Evolutionary conservation across 495 filamentous ascomycete genomes (phyloP).

Genomic region (Tuber magnatum): DNA sequence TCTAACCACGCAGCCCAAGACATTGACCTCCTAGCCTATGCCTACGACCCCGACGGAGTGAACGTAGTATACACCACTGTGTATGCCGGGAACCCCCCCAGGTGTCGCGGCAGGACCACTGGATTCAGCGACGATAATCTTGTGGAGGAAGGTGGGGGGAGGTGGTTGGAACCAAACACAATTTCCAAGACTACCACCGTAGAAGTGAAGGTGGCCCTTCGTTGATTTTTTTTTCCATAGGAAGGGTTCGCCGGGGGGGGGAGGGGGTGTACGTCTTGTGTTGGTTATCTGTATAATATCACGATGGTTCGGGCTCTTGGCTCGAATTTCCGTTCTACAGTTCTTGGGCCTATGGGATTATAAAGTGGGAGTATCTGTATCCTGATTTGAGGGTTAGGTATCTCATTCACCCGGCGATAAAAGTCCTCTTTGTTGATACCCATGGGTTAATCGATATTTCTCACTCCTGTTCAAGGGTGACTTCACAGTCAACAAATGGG

Average conservation of each 20-base stretch:
- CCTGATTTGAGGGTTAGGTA: not conserved
- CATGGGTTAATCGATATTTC: not conserved
- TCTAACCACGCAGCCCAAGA: not conserved
- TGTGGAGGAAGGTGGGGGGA: not conserved
- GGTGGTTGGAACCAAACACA: constrained; percentile 9
- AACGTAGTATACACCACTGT: constrained; percentile 13
- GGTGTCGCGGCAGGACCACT: not conserved
- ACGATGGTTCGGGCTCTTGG: not conserved
- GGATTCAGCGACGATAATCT: constrained; percentile 19
- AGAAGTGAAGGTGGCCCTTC: constrained; percentile 7
- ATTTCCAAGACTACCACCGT: constrained; percentile 32
- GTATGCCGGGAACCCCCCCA: constrained; percentile 4
- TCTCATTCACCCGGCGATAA: not conserved
- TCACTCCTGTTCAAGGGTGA: not conserved
- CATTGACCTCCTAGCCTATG: constrained; percentile 26
- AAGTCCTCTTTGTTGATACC: not conserved
- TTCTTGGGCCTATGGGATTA: not conserved
- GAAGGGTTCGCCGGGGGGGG: no score
- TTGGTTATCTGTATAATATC: no score
- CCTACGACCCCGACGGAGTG: constrained; percentile 27
- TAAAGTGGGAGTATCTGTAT: not conserved
- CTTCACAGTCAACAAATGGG: not conserved
- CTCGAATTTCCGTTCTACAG: not conserved
- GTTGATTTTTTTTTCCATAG: not conserved
- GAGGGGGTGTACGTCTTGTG: no score